These are phyloP conservation scores for Thalassia testudinum DNA, from an alignment of 116 monocot genomes.

Conservation along the genomic window DNA sequence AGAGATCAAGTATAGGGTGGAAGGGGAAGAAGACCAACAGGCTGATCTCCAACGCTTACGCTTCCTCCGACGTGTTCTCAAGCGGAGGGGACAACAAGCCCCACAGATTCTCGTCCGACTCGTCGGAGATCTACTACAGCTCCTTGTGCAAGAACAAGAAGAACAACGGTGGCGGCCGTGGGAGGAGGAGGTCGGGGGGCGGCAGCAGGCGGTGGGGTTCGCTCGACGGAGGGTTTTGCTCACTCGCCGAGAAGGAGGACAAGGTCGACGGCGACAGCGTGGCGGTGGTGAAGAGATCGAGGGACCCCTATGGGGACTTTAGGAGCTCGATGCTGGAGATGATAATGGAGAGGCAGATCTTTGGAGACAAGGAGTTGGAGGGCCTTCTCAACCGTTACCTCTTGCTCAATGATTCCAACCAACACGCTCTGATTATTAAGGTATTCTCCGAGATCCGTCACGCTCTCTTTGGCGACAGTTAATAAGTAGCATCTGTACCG, in stretches of 20 bases:
- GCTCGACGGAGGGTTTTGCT: neutral
- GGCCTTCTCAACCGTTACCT: conserved; percentile 50
- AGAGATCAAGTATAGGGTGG: neutral
- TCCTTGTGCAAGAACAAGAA: neutral
- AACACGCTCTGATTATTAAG: conserved; percentile 54
- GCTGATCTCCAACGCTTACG: conserved; percentile 24
- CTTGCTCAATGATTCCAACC: conserved; percentile 36
- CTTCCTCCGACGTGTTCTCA: conserved; percentile 19
- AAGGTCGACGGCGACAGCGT: conserved; percentile 16
- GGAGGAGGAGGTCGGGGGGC: neutral
- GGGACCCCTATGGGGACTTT: conserved; percentile 67
- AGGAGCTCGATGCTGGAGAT: conserved; percentile 85
- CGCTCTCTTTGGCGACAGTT: conserved; percentile 18
- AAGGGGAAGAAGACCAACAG: neutral
- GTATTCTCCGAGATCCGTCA: conserved; percentile 78
- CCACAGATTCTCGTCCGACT: conserved; percentile 51
- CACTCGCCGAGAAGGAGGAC: neutral
- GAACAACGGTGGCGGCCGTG: neutral
- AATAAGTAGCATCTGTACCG: too few relatives aligned
- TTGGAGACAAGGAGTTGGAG: conserved; percentile 35
- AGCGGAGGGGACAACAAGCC: conserved; percentile 2
- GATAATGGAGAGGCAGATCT: conserved; percentile 53
- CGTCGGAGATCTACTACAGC: conserved; percentile 32
- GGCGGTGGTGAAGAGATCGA: conserved; percentile 55
- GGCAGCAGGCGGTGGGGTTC: neutral